Evolutionary conservation across 2,329 filamentous ascomycete species (phyloP).

Genomic region (Ceratocystis cacaofunesta): DNA sequence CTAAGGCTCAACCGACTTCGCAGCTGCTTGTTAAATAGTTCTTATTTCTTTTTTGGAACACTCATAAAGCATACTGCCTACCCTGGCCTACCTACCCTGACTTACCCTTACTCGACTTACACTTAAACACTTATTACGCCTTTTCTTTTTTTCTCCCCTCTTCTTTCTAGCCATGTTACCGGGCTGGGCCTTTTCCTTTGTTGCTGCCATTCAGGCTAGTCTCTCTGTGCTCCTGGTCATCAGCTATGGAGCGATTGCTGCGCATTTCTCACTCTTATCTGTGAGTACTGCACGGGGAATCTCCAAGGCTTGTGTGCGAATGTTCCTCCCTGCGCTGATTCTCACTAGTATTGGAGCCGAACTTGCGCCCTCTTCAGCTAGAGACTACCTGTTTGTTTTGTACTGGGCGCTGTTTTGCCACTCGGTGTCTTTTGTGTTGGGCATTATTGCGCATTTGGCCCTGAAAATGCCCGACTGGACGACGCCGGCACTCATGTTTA

Average conservation of each 20-base stretch:
- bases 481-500: slow-evolving; percentile 33
- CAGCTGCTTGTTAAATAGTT: neutral
- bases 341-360: slow-evolving; percentile 32
- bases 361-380: slow-evolving; percentile 21
- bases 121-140: neutral
- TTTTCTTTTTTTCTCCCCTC: neutral
- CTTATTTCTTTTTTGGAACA: neutral
- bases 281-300: slow-evolving; percentile 27
- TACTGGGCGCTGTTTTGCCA: slow-evolving; percentile 22
- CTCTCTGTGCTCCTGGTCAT: slow-evolving; percentile 35
- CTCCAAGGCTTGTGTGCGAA: slow-evolving; percentile 32
- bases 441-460: slow-evolving; percentile 25
- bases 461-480: slow-evolving; percentile 33
- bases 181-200: slow-evolving; percentile 22
- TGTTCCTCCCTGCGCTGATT: slow-evolving; percentile 33
- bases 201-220: slow-evolving; percentile 33
- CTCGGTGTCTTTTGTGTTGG: slow-evolving; percentile 28
- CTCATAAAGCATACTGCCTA: neutral
- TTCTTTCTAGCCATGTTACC: neutral
- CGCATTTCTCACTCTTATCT: slow-evolving; percentile 27
- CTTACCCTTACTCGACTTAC: neutral
- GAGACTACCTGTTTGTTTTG: slow-evolving; percentile 26
- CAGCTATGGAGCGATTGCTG: slow-evolving; percentile 29
- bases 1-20: neutral
- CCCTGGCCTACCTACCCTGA: neutral